Evolutionary conservation across 208 protist genomes (phyloP).

Genomic region (Wallacemonas sp.): DNA sequence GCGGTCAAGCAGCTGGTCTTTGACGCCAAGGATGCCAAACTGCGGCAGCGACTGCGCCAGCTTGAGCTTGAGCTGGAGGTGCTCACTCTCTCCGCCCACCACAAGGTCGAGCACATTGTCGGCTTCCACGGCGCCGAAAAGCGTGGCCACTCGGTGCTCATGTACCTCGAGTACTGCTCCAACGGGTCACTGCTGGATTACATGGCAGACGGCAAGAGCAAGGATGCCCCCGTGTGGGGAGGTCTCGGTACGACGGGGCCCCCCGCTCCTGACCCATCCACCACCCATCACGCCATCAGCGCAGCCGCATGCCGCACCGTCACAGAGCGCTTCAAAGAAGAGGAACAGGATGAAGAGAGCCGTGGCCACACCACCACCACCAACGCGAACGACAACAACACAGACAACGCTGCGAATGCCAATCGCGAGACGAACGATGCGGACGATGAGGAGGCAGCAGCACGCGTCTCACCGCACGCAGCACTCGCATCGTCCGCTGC

Average conservation of each 20-base stretch:
- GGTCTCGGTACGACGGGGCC: background rate
- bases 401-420: background rate
- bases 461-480: too few relatives aligned
- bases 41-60: conserved; percentile 61
- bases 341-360: conserved; percentile 7
- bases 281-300: background rate
- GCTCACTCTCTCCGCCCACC: conserved; percentile 57
- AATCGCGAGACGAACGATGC: too few relatives aligned
- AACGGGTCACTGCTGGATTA: conserved; percentile 83
- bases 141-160: conserved; percentile 83
- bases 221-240: conserved; percentile 27
- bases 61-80: conserved; percentile 87
- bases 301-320: background rate
- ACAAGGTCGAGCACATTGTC: conserved; percentile 80
- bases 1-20: conserved; percentile 86
- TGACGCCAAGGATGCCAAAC: conserved; percentile 85
- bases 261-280: conserved; percentile 8
- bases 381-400: conserved; percentile 19
- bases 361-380: background rate
- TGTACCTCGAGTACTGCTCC: conserved; percentile 91
- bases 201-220: conserved; percentile 50
- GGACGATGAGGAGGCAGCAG: too few relatives aligned
- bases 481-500: too few relatives aligned
- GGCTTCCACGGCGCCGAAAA: conserved; percentile 87
- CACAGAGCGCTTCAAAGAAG: too few relatives aligned